Conservation (phyloP, 1,139 yeast species). For the Yamadazyma sp. region DNA sequence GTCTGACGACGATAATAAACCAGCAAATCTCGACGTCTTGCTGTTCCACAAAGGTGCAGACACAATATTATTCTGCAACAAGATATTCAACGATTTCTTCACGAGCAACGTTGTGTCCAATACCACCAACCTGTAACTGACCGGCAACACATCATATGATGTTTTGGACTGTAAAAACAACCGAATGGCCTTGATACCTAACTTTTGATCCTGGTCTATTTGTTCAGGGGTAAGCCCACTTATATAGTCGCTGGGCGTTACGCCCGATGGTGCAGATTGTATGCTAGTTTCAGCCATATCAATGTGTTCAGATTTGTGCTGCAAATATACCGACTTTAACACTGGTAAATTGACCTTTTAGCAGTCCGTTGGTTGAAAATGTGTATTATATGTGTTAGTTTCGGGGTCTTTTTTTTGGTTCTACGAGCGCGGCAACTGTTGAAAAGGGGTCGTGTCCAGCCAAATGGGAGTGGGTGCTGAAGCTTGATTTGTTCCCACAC, state of each 20-base stretch:
- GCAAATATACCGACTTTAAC: not conserved
- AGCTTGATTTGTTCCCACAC: too few relatives aligned
- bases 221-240: conserved; percentile 43
- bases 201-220: conserved; percentile 58
- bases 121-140: conserved; percentile 88
- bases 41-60: conserved; percentile 98
- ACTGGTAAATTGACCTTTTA: too few relatives aligned
- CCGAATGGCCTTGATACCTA: conserved; percentile 76
- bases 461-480: too few relatives aligned
- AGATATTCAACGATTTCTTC: conserved; percentile 85
- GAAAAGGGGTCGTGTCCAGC: too few relatives aligned
- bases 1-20: conserved; percentile 87
- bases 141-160: conserved; percentile 95
- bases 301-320: not conserved
- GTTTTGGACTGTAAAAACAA: conserved; percentile 85
- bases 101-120: conserved; percentile 89
- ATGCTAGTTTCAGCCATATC: conserved; percentile 6
- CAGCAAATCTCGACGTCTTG: conserved; percentile 86
- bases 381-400: too few relatives aligned
- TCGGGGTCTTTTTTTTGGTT: too few relatives aligned
- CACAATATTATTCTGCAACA: conserved; percentile 90
- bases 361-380: too few relatives aligned
- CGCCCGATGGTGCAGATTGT: conserved; percentile 20
- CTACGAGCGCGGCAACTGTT: too few relatives aligned
- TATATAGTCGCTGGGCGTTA: conserved; percentile 41